Conservation (phyloP, 768 basidiomycete genomes). For the Pulveroboletus sp. region DNA sequence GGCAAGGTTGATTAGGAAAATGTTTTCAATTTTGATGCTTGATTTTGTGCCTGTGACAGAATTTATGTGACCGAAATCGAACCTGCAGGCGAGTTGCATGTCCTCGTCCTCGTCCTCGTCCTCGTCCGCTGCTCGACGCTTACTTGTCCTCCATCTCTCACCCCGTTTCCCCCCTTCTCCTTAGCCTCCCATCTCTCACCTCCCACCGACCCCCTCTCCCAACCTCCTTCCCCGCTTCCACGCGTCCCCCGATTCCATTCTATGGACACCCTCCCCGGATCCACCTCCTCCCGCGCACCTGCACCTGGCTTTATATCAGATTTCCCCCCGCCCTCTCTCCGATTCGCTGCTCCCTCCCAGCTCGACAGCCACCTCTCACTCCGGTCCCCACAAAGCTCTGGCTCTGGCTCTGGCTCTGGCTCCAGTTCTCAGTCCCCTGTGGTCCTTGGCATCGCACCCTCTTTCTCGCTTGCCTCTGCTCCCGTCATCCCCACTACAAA, state of each 20-base stretch:
- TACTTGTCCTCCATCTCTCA: background rate
- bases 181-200: background rate
- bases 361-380: conserved; percentile 11
- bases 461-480: background rate
- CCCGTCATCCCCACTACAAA: background rate
- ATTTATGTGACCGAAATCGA: conserved; percentile 23
- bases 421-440: conserved; percentile 33
- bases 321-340: conserved; percentile 30
- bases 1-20: conserved; percentile 22
- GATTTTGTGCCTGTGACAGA: conserved; percentile 35
- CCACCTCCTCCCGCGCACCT: background rate
- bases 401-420: conserved; percentile 13
- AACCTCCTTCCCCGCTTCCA: background rate
- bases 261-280: background rate
- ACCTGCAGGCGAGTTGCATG: conserved; percentile 18
- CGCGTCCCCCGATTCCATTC: background rate
- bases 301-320: conserved; percentile 31
- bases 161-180: background rate
- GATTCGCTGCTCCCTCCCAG: background rate
- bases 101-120: conserved; percentile 17
- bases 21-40: conserved; percentile 28
- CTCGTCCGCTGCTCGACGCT: background rate
- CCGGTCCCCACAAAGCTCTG: conserved; percentile 19
- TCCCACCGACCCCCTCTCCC: too few relatives aligned
- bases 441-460: background rate